phyloP scores from a whole-genome alignment of 1,139 yeast species.

The Suhomyces bokatorum region DNA sequence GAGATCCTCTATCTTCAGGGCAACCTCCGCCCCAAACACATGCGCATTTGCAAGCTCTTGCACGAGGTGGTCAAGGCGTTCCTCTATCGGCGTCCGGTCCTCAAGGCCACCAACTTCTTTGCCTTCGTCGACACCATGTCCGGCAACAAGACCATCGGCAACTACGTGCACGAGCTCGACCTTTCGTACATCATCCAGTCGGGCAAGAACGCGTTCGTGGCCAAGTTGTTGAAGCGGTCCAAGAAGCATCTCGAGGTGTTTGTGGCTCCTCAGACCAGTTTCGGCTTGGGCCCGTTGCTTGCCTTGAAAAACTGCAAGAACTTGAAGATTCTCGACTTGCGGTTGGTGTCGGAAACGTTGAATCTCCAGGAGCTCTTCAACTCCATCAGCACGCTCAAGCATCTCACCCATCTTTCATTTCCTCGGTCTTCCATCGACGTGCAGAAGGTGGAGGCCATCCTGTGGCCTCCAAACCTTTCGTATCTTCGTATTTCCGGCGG shows the following conservation, averaged over 20 bases:
- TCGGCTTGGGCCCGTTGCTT: conserved; percentile 85
- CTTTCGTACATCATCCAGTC: conserved; percentile 79
- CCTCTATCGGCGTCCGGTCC: conserved; percentile 61
- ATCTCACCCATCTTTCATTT: conserved; percentile 74
- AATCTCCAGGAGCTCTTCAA: conserved; percentile 75
- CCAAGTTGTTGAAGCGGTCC: conserved; percentile 77
- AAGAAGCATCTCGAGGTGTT: conserved; percentile 62
- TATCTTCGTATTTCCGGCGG: conserved; percentile 86
- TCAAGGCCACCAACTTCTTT: conserved; percentile 67
- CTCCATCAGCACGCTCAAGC: conserved; percentile 63
- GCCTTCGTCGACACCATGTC: conserved; percentile 72
- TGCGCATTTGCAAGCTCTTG: conserved; percentile 63
- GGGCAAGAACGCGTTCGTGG: conserved; percentile 91
- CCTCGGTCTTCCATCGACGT: conserved; percentile 88
- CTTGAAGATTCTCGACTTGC: conserved; percentile 67
- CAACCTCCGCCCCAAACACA: conserved; percentile 48
- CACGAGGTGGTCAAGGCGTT: conserved; percentile 59
- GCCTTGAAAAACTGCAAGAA: conserved; percentile 70
- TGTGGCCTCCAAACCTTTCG: conserved; percentile 79
- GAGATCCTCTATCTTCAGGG: conserved; percentile 36
- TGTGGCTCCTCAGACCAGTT: conserved; percentile 92
- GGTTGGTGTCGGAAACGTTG: conserved; percentile 90
- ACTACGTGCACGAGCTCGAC: conserved; percentile 58
- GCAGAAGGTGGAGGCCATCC: conserved; percentile 47
- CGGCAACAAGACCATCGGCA: conserved; percentile 40